Conservation (phyloP, 768 basidiomycete species). For the Leccinellum rugosiceps region DNA sequence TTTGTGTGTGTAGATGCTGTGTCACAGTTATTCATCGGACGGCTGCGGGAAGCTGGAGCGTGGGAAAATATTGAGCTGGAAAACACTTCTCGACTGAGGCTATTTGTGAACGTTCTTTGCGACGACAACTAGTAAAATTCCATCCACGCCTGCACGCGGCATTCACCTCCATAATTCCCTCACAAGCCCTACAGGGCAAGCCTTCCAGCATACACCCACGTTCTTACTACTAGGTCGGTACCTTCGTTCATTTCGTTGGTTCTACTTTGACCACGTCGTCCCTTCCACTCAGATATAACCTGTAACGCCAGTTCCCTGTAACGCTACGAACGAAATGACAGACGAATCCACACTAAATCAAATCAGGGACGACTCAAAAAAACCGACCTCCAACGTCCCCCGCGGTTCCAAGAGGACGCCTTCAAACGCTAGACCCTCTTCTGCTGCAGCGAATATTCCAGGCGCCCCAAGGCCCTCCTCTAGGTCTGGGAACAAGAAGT, state of each 20-base stretch:
- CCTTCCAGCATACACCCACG: conserved; percentile 45
- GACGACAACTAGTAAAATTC: conserved; percentile 43
- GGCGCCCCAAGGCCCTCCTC: conserved; percentile 60
- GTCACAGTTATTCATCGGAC: conserved; percentile 2
- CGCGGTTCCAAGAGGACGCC: conserved; percentile 59
- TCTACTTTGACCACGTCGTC: conserved; percentile 19
- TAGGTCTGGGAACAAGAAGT: conserved; percentile 63
- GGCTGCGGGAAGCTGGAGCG: conserved; percentile 16
- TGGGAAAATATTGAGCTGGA: conserved; percentile 24
- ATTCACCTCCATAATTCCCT: conserved; percentile 54
- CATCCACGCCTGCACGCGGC: conserved; percentile 53
- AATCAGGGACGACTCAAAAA: conserved; percentile 68
- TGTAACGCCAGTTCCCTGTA: conserved; percentile 35
- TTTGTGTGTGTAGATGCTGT: conserved; percentile 17
- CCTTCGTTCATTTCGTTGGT: conserved; percentile 3
- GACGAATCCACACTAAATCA: conserved; percentile 59
- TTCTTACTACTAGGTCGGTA: conserved; percentile 47
- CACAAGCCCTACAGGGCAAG: conserved; percentile 93
- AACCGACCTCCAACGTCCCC: conserved; percentile 45
- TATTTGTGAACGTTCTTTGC: conserved; percentile 24
- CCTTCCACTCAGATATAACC: conserved; percentile 38
- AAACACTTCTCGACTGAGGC: conserved; percentile 14
- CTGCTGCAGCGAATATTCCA: conserved; percentile 40
- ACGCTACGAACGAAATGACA: conserved; percentile 84
- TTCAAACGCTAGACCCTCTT: conserved; percentile 42